Conservation (phyloP, 1,139 yeast genomes). For the Geotrichum fermentans region DNA sequence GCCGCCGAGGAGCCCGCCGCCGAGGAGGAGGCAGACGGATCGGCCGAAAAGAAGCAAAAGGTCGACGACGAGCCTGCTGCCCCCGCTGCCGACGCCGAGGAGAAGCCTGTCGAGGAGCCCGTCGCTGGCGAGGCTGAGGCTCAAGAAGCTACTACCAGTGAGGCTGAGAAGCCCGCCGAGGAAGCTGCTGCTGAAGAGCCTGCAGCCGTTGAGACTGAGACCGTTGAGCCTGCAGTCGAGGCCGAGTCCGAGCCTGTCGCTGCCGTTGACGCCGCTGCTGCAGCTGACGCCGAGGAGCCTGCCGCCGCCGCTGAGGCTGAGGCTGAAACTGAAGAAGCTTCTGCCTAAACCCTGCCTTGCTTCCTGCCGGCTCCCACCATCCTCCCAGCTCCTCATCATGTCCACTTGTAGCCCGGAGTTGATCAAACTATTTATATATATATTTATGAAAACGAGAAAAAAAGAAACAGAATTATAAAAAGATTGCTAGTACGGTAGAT, state of each 20-base stretch:
- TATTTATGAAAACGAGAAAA: neutral
- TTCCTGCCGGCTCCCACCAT: too few relatives aligned
- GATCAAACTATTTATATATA: neutral
- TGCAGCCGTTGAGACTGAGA: neutral
- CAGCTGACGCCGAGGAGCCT: neutral
- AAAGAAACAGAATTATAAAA: neutral
- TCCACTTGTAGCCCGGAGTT: neutral
- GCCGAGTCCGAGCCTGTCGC: neutral
- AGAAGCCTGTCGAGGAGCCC: neutral
- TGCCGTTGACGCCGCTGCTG: neutral
- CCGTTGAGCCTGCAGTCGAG: neutral
- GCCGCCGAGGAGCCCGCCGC: constrained; percentile 1
- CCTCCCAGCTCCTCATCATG: neutral
- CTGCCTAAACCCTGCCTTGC: neutral
- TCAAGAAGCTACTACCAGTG: neutral
- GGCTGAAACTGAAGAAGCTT: constrained; percentile 5
- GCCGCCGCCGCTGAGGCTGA: constrained; percentile 1
- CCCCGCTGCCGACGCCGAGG: neutral
- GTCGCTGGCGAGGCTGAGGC: constrained; percentile 6
- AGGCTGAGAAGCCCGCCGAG: neutral
- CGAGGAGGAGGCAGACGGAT: constrained; percentile 2
- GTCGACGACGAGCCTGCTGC: neutral
- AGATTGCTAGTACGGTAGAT: neutral
- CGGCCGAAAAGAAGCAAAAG: constrained; percentile 1
- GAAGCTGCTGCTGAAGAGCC: constrained; percentile 2